Conservation (phyloP, 2,329 filamentous ascomycete genomes). For the Penicillium concentricum region DNA sequence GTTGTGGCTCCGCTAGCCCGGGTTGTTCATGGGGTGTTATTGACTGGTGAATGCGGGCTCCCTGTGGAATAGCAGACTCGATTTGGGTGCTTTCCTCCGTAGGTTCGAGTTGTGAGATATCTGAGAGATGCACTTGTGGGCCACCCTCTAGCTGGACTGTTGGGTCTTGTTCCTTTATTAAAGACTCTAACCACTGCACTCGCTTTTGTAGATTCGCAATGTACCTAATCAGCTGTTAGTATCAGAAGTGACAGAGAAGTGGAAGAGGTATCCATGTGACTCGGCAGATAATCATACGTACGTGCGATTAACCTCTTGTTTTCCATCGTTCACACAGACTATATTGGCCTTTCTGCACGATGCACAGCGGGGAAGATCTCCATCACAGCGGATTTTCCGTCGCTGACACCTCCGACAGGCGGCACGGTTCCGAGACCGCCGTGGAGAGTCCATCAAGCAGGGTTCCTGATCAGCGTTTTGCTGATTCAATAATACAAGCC, state of each 20-base stretch:
- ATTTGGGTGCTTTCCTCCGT: background rate
- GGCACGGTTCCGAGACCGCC: slow-evolving; percentile 32
- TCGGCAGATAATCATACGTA: slow-evolving; percentile 13
- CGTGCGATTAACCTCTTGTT: slow-evolving; percentile 46
- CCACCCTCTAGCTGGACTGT: slow-evolving; percentile 42
- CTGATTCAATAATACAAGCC: background rate
- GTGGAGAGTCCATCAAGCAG: slow-evolving; percentile 26
- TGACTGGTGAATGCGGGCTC: background rate
- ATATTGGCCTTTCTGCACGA: slow-evolving; percentile 47
- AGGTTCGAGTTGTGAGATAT: background rate
- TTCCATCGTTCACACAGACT: slow-evolving; percentile 48
- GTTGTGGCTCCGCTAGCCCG: slow-evolving; percentile 3
- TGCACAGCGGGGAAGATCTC: slow-evolving; percentile 43
- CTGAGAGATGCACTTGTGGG: slow-evolving; percentile 10
- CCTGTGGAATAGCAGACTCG: background rate
- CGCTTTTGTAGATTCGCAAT: slow-evolving; percentile 43
- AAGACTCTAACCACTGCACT: slow-evolving; percentile 49
- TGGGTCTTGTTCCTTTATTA: slow-evolving; percentile 45
- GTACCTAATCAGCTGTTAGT: slow-evolving; percentile 24
- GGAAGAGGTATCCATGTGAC: background rate
- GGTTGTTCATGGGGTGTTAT: slow-evolving; percentile 9
- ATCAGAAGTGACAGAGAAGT: background rate
- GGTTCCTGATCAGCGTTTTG: background rate
- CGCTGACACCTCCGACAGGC: slow-evolving; percentile 46
- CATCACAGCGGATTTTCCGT: slow-evolving; percentile 53